Percentiles rank a stretch among this genome's conserved stretches.
Evolutionary conservation across 164 flowering plant genomes (phyloP).

Genomic region (Santalum album): DNA sequence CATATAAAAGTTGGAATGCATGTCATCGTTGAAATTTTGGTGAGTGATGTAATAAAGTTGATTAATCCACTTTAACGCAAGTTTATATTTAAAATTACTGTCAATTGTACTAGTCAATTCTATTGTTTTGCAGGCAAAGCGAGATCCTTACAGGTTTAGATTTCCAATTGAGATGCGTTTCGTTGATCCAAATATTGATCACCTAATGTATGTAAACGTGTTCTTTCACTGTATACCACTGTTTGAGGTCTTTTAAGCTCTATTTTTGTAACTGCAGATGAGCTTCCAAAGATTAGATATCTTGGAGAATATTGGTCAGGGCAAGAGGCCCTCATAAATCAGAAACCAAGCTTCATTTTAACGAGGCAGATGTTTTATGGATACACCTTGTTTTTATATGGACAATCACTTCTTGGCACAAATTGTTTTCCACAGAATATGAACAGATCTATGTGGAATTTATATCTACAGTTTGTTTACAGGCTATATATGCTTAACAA

Average conservation of each 20-base stretch:
- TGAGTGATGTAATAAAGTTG: conserved; percentile 24
- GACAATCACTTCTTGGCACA: too few species aligned
- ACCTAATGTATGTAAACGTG: conserved; percentile 62
- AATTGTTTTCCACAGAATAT: too few species aligned
- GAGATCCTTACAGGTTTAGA: conserved; percentile 92
- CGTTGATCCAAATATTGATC: conserved; percentile 87
- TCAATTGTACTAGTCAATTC: background rate
- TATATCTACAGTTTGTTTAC: too few species aligned
- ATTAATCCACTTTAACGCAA: too few species aligned
- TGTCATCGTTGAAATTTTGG: conserved; percentile 87
- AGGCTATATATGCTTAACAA: too few species aligned
- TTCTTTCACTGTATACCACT: background rate
- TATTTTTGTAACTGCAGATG: background rate
- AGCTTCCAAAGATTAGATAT: background rate
- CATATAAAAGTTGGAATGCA: conserved; percentile 91
- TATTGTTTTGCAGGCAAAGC: conserved; percentile 70
- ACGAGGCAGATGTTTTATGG: too few species aligned
- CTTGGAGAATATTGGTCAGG: too few species aligned
- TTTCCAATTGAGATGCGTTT: conserved; percentile 98
- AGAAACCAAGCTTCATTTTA: too few species aligned
- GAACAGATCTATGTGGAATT: too few species aligned
- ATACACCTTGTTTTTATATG: too few species aligned
- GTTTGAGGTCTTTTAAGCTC: background rate
- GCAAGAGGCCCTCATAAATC: too few species aligned
- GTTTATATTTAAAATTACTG: too few species aligned